Base-by-base conservation (phyloP, 2,329 filamentous ascomycete genomes). In the Basipetospora sp. region DNA sequence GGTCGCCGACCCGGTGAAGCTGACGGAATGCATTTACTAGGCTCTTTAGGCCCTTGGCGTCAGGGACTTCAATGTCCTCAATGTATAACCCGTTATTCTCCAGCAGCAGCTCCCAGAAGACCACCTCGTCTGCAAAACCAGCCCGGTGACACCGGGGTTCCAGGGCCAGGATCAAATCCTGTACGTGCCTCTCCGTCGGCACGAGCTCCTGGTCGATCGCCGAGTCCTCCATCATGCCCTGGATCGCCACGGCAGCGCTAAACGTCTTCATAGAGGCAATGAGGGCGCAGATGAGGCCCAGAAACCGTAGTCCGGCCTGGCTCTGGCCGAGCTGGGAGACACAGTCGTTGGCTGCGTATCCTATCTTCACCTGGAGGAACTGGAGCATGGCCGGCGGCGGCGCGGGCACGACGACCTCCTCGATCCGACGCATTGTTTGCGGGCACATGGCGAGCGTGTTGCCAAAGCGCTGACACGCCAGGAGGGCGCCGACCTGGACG, bases 381-480 rank as follows among this genome's bases (percentile, higher is more conserved):
- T 10, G 9, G 29, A 31, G 4, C 14, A 14, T 8, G 4, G 11
- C 29, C 4, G 29, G n/a, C 6, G 29, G 5, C 11, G 29, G 5
- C 6, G 29, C 3, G 6, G 29, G 22, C 11, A 25, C 29, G 10
- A 19, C 4, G 19, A 25, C 13, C 28, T 36, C 11, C 18, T 41
- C 18, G 33, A 36, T 26, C 18, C 16, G n/a, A 18, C 4, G 18
- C 4, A 15, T 4, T 4, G 18, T 34, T 8, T 15, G 8, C 27
- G 19, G 26, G 29, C 30, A 39, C 20, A 43, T 43, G 31, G 44
- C 44, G 17, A 45, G 43, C 20, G 39, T 43, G 11, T 8, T 16
- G 4, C 29, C 29, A 4, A 31, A 16, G 14, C 17, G 10, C 9
- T 31, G 9, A 16, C 29, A 31, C 3, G 29, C 29, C 9, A n/a